These are phyloP conservation scores for Powellomyces hirtus DNA, from an alignment of 192 early-diverging fungal genomes.

Conservation along the genomic window DNA sequence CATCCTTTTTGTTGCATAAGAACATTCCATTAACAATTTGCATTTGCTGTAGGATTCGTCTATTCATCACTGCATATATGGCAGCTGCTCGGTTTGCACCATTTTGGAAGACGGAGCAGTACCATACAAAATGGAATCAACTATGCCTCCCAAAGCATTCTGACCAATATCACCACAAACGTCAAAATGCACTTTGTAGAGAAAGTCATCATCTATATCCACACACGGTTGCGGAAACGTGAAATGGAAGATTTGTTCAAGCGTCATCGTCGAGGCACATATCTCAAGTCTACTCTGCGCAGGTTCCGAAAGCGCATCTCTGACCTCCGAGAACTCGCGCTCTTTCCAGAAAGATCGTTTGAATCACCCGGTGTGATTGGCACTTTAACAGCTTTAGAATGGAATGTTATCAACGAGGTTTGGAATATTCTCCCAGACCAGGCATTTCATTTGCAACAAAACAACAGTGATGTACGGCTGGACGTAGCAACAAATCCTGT, in stretches of 20 bases:
- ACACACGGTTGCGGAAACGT: neutral
- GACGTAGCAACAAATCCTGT: neutral
- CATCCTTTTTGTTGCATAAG: neutral
- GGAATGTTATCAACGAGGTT: neutral
- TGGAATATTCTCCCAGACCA: neutral
- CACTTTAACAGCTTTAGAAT: neutral
- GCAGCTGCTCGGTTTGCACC: neutral
- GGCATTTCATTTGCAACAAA: neutral
- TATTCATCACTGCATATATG: neutral
- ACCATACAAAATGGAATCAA: neutral
- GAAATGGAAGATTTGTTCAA: neutral
- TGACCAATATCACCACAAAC: constrained; percentile 12
- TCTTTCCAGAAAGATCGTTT: neutral
- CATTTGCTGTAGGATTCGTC: neutral
- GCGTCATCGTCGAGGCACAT: neutral
- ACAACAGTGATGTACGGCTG: neutral
- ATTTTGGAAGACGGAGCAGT: neutral
- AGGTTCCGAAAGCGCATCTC: neutral
- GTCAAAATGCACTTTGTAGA: constrained; percentile 11
- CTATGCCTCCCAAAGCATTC: constrained; percentile 2
- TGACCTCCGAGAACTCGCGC: neutral
- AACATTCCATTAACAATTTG: neutral
- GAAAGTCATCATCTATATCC: neutral
- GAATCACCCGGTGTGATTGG: neutral
- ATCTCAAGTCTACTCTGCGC: neutral